A percentile compares a stretch with the other conserved stretches of the same genome.
Conservation (phyloP, 257 asterid species). For the Petrea volubilis region DNA sequence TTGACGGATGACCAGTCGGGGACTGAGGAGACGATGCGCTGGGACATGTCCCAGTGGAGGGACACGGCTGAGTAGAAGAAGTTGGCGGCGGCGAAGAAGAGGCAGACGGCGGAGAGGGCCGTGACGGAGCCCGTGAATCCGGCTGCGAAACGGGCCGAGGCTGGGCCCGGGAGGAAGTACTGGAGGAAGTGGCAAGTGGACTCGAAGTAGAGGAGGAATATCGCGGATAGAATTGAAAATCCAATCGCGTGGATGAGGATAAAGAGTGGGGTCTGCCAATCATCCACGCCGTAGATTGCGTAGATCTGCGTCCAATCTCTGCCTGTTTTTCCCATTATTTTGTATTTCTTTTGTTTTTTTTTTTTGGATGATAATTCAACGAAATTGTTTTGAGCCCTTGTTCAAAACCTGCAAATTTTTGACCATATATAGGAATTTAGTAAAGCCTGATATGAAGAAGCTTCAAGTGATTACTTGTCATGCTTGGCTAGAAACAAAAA, state of each 20-base stretch:
- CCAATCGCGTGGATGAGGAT: conserved; percentile 54
- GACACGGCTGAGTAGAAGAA: conserved; percentile 71
- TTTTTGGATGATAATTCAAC: not conserved
- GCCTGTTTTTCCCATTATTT: conserved; percentile 54
- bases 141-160: conserved; percentile 60
- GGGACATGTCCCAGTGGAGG: conserved; percentile 84
- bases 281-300: conserved; percentile 73
- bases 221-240: conserved; percentile 50
- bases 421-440: not conserved
- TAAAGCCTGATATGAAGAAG: not conserved
- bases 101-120: conserved; percentile 72
- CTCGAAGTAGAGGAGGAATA: conserved; percentile 64
- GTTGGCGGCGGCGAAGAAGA: conserved; percentile 64
- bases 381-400: too few species aligned
- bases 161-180: conserved; percentile 60
- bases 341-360: too few species aligned
- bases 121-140: conserved; percentile 79
- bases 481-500: too few species aligned
- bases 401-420: not conserved
- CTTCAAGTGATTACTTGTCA: too few species aligned
- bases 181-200: conserved; percentile 50
- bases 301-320: conserved; percentile 89
- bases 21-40: conserved; percentile 61
- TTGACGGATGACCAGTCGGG: conserved; percentile 73
- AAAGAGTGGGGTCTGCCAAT: conserved; percentile 74